A percentile compares a stretch with the other conserved stretches of the same genome.
Conservation (phyloP, 768 basidiomycete species). For the Boletus rubroflammeus region DNA sequence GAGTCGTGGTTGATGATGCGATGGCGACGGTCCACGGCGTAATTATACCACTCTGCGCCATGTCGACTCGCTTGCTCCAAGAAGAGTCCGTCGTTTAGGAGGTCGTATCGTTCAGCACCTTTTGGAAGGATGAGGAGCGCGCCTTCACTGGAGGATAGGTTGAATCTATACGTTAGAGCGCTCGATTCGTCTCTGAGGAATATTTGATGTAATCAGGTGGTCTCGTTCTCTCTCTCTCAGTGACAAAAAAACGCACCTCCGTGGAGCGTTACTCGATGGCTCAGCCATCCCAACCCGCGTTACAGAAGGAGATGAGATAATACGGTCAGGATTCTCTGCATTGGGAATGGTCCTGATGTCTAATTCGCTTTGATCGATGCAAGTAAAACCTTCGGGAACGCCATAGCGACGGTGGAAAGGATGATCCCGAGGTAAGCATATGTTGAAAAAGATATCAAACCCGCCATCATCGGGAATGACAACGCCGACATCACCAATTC, state of each 20-base stretch:
- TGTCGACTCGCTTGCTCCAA: background rate
- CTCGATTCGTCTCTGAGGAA: background rate
- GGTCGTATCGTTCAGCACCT: background rate
- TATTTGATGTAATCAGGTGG: background rate
- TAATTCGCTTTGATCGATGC: slow-evolving; percentile 7
- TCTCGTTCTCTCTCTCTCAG: background rate
- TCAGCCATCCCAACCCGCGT: background rate
- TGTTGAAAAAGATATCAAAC: slow-evolving; percentile 36
- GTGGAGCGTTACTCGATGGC: background rate
- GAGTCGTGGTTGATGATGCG: background rate
- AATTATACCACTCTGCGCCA: background rate
- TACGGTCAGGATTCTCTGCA: background rate
- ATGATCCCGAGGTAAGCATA: slow-evolving; percentile 30
- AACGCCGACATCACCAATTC: slow-evolving; percentile 31
- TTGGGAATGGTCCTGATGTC: slow-evolving; percentile 6
- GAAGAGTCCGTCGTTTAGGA: background rate
- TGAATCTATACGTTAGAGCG: background rate
- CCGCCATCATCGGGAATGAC: slow-evolving; percentile 26
- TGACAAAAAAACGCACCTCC: background rate
- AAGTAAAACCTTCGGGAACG: slow-evolving; percentile 27
- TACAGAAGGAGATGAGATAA: background rate
- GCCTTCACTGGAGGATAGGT: background rate
- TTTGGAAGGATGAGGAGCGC: background rate
- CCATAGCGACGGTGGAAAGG: slow-evolving; percentile 7
- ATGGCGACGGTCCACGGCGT: background rate